Base-by-base conservation (phyloP, 306 rosid genomes). In the Vachellia collinsii region DNA sequence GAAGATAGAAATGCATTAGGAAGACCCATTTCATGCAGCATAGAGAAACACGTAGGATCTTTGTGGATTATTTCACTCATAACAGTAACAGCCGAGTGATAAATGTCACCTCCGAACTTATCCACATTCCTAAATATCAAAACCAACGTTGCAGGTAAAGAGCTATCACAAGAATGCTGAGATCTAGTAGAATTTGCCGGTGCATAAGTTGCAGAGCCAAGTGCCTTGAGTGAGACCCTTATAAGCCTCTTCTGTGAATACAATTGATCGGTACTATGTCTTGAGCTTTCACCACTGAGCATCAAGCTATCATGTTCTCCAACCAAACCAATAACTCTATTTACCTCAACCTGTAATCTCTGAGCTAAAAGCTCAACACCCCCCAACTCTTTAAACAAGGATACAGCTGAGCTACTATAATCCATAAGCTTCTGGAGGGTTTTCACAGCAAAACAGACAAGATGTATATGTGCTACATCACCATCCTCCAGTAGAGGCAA, bases 351-450 rank as follows among this genome's bases (percentile, higher is more conserved):
- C 90, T 86, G 92, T 74, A 93, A 88, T 83, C 99, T 90, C 69
- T 93, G 95, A 79, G 93, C 94, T 91, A 94, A 86, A 84, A 94
- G 90, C 81, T 94, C 99, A 64, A 93, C 89, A 75, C 99, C 99
- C 14, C 95, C 99, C 77, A 91, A 79, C 91, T 94, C 99, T 86
- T 91, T 94, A 89, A 94, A 94, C 74, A 93, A 91, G 75, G 99
- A 86, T 46, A 93, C 97, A 75, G 99, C 95, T 20, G 99, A 93
- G 81, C 95, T 93, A 81, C 99, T 93, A 79, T 87, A 91, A 87
- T 94, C 99, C 99, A 94, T 93, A 80, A 94, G 97, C 88, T 94
- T 94, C 83, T 94, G 99, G 72, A 94, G 97, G 75, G 97, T 94
- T 89, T 94, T 94, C 74, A 94, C 97, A 6, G 99, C 97, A 86